Conservation (phyloP, 257 asterid species). For the Leonotis leonurus region DNA sequence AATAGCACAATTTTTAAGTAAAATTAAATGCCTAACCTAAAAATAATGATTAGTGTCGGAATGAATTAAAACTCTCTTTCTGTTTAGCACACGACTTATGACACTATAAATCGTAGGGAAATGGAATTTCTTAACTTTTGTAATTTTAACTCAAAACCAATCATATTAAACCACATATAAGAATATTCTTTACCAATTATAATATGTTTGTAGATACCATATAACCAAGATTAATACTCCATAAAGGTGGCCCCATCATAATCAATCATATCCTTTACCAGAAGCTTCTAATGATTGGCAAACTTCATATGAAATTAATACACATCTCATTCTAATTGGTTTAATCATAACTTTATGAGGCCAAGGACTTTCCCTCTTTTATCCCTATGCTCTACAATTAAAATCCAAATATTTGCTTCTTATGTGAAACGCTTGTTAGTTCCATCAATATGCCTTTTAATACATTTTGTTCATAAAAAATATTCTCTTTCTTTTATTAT, state of each 20-base stretch:
- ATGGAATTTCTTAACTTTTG: too few relatives aligned
- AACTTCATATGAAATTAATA: background rate
- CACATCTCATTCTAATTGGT: background rate
- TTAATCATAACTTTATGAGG: background rate
- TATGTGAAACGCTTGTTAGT: too few relatives aligned
- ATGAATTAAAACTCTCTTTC: background rate
- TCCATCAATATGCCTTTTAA: too few relatives aligned
- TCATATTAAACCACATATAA: background rate
- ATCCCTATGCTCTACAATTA: background rate
- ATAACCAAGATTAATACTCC: background rate
- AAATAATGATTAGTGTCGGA: too few relatives aligned
- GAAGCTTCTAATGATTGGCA: slow-evolving; percentile 11
- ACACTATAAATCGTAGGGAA: background rate
- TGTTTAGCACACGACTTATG: background rate
- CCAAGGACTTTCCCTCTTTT: background rate
- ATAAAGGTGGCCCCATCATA: slow-evolving; percentile 6
- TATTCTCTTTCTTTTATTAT: too few relatives aligned
- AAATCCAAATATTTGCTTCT: too few relatives aligned
- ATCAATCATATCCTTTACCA: slow-evolving; percentile 7
- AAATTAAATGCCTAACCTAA: background rate
- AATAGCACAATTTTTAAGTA: too few relatives aligned
- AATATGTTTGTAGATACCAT: background rate
- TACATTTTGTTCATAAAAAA: too few relatives aligned
- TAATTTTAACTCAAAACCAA: background rate
- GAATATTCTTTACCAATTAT: background rate